phyloP scores from a whole-genome alignment of 1,284 basidiomycete genomes.

The Malassezia slooffiae region DNA sequence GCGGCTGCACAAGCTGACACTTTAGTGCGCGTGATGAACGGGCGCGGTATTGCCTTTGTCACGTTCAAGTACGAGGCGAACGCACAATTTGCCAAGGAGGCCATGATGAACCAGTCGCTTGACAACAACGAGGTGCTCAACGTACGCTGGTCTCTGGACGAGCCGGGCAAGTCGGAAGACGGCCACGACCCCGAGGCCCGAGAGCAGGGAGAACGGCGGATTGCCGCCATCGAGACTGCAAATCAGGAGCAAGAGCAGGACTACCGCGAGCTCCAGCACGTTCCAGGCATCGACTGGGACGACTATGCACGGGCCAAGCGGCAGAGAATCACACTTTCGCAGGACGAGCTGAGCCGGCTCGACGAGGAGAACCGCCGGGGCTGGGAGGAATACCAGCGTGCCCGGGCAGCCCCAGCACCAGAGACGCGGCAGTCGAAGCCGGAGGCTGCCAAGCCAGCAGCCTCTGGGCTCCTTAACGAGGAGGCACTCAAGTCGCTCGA shows the following conservation, averaged over 20 bases:
- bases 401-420: not conserved
- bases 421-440: constrained; percentile 11
- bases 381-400: constrained; percentile 30
- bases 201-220: constrained; percentile 24
- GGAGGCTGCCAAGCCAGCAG: constrained; percentile 6
- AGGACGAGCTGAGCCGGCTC: constrained; percentile 31
- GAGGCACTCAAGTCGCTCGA: constrained; percentile 28
- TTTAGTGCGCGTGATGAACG: constrained; percentile 76
- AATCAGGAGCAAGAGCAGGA: constrained; percentile 23
- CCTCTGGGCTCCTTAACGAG: constrained; percentile 16
- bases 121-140: constrained; percentile 97
- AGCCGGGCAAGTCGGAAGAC: constrained; percentile 30
- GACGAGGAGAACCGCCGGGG: constrained; percentile 37
- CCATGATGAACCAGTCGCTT: constrained; percentile 95
- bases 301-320: constrained; percentile 25
- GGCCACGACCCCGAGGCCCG: constrained; percentile 27
- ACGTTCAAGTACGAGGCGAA: constrained; percentile 72
- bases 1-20: not conserved
- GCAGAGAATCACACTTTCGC: constrained; percentile 16
- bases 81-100: constrained; percentile 95
- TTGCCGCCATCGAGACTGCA: constrained; percentile 29
- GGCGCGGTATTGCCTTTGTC: constrained; percentile 91
- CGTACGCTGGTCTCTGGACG: constrained; percentile 45
- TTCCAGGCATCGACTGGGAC: constrained; percentile 17
- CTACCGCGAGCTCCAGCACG: constrained; percentile 19